phyloP scores from a whole-genome alignment of 768 basidiomycete genomes.

The Boletus patriciae region DNA sequence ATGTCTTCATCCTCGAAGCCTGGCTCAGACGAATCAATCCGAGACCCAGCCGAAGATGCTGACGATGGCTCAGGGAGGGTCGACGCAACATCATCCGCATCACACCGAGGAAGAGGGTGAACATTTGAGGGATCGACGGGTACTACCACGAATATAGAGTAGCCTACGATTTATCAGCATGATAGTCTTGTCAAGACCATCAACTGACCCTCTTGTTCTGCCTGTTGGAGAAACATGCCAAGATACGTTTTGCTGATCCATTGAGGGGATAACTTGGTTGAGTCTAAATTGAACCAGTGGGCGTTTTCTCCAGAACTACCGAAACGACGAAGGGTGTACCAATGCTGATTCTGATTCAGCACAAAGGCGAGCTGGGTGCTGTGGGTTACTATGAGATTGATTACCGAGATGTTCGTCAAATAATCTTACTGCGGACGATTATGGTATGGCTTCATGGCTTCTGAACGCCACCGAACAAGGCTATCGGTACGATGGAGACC shows the following conservation, averaged over 20 bases:
- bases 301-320: conserved; percentile 52
- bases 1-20: conserved; percentile 81
- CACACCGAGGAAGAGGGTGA: conserved; percentile 56
- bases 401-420: neutral
- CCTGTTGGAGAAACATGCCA: conserved; percentile 82
- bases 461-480: conserved; percentile 82
- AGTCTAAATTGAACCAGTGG: conserved; percentile 91
- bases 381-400: conserved; percentile 8
- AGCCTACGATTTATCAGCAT: conserved; percentile 49
- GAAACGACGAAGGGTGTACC: conserved; percentile 86
- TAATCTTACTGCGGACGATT: conserved; percentile 69
- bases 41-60: conserved; percentile 19
- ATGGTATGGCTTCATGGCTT: conserved; percentile 76
- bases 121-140: conserved; percentile 56
- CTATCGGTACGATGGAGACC: conserved; percentile 29
- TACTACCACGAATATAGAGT: conserved; percentile 76
- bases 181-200: neutral
- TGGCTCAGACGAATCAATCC: conserved; percentile 8
- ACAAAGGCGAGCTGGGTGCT: conserved; percentile 87
- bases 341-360: conserved; percentile 82
- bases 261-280: conserved; percentile 65
- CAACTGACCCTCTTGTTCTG: conserved; percentile 75
- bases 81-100: conserved; percentile 70
- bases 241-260: conserved; percentile 85
- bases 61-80: conserved; percentile 58